Conservation (phyloP, 495 filamentous ascomycete genomes). For the Paragyromitra xinjiangensis region DNA sequence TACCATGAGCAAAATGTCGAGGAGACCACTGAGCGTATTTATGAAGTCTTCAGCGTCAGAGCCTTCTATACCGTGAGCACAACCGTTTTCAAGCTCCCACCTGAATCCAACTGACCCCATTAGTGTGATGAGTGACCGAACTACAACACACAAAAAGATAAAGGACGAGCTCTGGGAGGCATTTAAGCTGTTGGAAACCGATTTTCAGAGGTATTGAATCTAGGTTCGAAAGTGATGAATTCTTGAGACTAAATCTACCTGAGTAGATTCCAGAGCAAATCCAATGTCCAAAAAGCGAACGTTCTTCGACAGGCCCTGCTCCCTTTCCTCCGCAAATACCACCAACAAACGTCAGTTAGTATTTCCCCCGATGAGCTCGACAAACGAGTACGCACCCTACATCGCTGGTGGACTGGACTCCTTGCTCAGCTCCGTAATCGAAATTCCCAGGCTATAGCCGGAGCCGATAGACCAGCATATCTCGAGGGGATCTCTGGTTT, state of each 20-base stretch:
- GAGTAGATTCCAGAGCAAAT: conserved; percentile 75
- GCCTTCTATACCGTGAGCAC: conserved; percentile 43
- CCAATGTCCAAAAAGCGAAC: conserved; percentile 78
- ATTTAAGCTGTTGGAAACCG: conserved; percentile 82
- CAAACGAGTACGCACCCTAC: conserved; percentile 78
- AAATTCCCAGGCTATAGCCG: conserved; percentile 74
- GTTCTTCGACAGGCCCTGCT: conserved; percentile 80
- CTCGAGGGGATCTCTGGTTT: conserved; percentile 83
- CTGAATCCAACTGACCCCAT: conserved; percentile 18
- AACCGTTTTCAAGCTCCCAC: conserved; percentile 2
- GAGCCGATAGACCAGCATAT: conserved; percentile 80
- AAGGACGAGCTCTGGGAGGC: conserved; percentile 88
- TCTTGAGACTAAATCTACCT: conserved; percentile 52
- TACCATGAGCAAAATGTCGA: conserved; percentile 35
- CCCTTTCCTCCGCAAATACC: conserved; percentile 81
- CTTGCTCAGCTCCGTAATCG: conserved; percentile 78
- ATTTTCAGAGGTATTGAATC: conserved; percentile 72
- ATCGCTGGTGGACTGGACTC: conserved; percentile 95
- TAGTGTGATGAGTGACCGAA: conserved; percentile 44
- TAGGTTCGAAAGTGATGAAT: neutral
- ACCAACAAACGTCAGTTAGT: conserved; percentile 73
- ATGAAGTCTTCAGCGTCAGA: conserved; percentile 53
- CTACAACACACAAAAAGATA: conserved; percentile 45
- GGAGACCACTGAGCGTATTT: conserved; percentile 52
- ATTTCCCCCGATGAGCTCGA: conserved; percentile 84